These are phyloP conservation scores for Penicillium sp. DNA, from an alignment of 2,329 filamentous ascomycete species.

Conservation along the genomic window DNA sequence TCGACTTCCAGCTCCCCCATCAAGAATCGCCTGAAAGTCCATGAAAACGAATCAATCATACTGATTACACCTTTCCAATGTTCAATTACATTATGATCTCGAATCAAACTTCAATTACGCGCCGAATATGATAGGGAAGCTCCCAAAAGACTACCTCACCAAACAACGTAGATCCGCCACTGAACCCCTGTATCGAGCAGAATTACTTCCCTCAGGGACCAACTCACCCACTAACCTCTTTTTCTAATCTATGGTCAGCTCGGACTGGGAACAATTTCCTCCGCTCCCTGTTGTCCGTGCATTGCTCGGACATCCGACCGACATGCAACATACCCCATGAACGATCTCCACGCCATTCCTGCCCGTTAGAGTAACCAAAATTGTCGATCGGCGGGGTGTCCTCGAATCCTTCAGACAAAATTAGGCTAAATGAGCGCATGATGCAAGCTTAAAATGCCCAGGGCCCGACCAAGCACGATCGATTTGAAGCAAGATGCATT, in stretches of 20 bases:
- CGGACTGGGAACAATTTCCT: neutral
- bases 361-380: neutral
- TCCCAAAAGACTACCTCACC: neutral
- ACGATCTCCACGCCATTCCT: neutral
- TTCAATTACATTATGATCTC: neutral
- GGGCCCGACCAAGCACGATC: neutral
- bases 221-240: neutral
- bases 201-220: neutral
- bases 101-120: neutral
- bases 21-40: too few relatives aligned
- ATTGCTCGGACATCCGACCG: neutral
- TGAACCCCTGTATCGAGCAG: neutral
- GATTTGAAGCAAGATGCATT: constrained; percentile 1
- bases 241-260: neutral
- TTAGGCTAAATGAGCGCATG: constrained; percentile 3
- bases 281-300: neutral
- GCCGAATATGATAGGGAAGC: too few relatives aligned
- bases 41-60: too few relatives aligned
- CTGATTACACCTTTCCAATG: neutral
- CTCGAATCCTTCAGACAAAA: neutral
- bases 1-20: neutral
- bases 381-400: constrained; percentile 4
- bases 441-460: neutral
- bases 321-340: neutral
- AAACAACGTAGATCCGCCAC: neutral